These are phyloP conservation scores for Ceriops zippeliana DNA, from an alignment of 345 rosid species.

Conservation along the genomic window DNA sequence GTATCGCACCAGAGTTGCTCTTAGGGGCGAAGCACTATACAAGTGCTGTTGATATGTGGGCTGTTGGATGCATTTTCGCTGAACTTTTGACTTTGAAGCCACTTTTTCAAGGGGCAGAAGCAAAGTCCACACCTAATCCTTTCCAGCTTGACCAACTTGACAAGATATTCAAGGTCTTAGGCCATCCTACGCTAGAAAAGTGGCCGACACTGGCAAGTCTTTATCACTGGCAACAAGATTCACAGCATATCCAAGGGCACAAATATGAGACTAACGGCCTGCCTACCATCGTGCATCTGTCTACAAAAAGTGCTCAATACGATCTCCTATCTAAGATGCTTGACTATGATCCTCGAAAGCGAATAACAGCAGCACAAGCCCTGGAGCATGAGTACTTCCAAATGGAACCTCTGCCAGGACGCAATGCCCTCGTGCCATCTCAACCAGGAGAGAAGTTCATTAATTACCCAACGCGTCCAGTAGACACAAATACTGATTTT, in stretches of 20 bases:
- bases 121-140: constrained; percentile 75
- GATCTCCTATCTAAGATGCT: constrained; percentile 93
- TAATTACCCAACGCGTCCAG: constrained; percentile 86
- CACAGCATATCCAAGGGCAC: constrained; percentile 75
- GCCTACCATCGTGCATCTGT: constrained; percentile 64
- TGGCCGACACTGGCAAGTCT: constrained; percentile 87
- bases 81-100: constrained; percentile 96
- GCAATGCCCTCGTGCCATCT: constrained; percentile 77
- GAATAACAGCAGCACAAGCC: constrained; percentile 96
- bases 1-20: constrained; percentile 99
- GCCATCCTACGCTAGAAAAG: constrained; percentile 91
- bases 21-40: constrained; percentile 98
- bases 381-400: constrained; percentile 90
- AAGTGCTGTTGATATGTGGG: constrained; percentile 98
- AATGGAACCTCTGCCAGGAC: constrained; percentile 76
- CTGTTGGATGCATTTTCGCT: constrained; percentile 97
- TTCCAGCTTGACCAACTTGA: constrained; percentile 96
- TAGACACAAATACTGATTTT: constrained; percentile 79
- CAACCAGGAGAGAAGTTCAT: constrained; percentile 80
- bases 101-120: constrained; percentile 93
- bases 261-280: constrained; percentile 71
- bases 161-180: constrained; percentile 95
- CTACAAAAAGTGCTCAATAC: constrained; percentile 57
- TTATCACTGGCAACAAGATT: constrained; percentile 80
- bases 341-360: constrained; percentile 86